Conservation (phyloP, 306 rosid species). For the Oemleria cerasiformis region DNA sequence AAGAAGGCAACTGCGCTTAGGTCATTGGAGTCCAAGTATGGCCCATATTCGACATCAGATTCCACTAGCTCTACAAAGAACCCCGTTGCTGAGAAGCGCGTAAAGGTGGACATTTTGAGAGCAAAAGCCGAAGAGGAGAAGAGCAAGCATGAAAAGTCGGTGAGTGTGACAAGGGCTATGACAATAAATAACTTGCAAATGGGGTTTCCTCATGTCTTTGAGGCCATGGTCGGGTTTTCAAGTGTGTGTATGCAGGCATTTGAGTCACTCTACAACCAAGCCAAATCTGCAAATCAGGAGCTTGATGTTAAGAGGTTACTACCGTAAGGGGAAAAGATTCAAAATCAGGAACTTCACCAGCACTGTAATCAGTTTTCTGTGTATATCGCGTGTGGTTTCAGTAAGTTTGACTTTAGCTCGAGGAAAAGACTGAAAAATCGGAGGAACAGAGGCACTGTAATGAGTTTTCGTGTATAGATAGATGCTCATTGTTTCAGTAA, state of each 20-base stretch:
- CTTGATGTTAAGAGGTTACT: constrained; percentile 68
- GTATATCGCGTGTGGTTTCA: constrained; percentile 13
- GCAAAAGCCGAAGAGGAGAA: constrained; percentile 84
- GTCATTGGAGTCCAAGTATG: constrained; percentile 69
- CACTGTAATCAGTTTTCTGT: constrained; percentile 12
- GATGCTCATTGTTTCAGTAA: background rate
- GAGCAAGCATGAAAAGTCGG: constrained; percentile 68
- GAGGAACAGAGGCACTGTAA: background rate
- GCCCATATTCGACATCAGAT: constrained; percentile 56
- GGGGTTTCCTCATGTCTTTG: constrained; percentile 92
- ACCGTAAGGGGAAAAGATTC: background rate
- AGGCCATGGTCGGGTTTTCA: constrained; percentile 91
- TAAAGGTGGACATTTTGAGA: constrained; percentile 61
- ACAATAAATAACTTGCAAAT: constrained; percentile 90
- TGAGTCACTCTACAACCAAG: constrained; percentile 76
- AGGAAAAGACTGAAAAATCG: background rate
- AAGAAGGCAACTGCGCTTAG: constrained; percentile 71
- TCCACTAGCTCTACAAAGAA: constrained; percentile 34
- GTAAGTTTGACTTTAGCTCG: background rate
- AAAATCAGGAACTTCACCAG: background rate
- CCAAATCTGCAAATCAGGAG: constrained; percentile 51
- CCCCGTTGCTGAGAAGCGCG: constrained; percentile 63
- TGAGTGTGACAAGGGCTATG: constrained; percentile 79
- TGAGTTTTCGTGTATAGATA: constrained; percentile 2
- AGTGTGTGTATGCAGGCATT: constrained; percentile 82